Conservation (phyloP, 148 eudicot species). For the Silene uniflora region DNA sequence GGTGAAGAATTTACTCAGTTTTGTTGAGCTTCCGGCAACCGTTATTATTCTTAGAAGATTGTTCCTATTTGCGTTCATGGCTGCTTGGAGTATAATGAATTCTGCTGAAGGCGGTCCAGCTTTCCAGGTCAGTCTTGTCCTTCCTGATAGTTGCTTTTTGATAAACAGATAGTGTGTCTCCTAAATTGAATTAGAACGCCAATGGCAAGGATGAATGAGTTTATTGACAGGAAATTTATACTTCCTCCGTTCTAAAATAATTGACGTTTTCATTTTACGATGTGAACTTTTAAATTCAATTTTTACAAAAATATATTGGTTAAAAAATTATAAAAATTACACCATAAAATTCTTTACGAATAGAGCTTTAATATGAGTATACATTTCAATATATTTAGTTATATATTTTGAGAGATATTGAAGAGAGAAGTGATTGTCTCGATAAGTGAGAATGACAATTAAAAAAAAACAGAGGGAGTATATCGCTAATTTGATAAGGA, state of each 20-base stretch:
- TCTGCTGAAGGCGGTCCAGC: slow-evolving; percentile 96
- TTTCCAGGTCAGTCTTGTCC: slow-evolving; percentile 62
- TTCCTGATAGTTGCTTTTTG: neutral
- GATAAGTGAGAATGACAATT: too few species aligned
- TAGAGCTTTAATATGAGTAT: too few species aligned
- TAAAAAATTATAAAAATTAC: too few species aligned
- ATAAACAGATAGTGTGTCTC: neutral
- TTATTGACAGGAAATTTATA: neutral
- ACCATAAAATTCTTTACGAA: too few species aligned
- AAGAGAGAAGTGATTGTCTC: too few species aligned
- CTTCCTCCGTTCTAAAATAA: too few species aligned
- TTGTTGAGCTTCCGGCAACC: slow-evolving; percentile 79
- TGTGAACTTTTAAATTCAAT: too few species aligned
- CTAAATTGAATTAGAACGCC: neutral
- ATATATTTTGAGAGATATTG: too few species aligned
- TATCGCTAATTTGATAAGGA: neutral
- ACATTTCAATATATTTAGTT: too few species aligned
- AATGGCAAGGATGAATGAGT: neutral
- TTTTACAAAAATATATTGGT: too few species aligned
- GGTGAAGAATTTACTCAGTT: slow-evolving; percentile 74
- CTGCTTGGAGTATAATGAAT: slow-evolving; percentile 90
- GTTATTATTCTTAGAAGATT: slow-evolving; percentile 79
- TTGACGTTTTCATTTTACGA: too few species aligned
- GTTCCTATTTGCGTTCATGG: slow-evolving; percentile 81
- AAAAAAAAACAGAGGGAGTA: too few species aligned